These are phyloP conservation scores for Cyphellophora europaea DNA, from an alignment of 2,329 filamentous ascomycete genomes.

Conservation along the genomic window DNA sequence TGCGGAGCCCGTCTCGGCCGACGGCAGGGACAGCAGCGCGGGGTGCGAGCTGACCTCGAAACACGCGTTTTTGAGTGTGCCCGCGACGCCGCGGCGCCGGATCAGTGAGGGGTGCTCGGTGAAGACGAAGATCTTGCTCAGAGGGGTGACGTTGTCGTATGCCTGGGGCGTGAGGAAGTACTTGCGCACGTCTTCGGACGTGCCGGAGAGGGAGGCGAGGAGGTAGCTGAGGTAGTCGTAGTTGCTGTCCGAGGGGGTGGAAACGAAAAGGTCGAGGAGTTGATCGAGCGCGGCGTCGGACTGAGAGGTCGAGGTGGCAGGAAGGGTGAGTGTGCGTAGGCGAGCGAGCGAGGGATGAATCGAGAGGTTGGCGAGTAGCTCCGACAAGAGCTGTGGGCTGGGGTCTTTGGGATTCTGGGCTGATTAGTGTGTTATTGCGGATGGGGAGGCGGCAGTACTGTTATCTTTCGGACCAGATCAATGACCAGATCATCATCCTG, in stretches of 20 bases:
- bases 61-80: constrained; percentile 85
- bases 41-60: constrained; percentile 60
- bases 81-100: constrained; percentile 86
- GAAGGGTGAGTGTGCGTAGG: constrained; percentile 58
- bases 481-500: constrained; percentile 78
- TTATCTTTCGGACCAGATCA: constrained; percentile 61
- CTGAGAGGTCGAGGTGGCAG: constrained; percentile 52
- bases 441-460: constrained; percentile 37
- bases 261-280: constrained; percentile 85
- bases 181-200: constrained; percentile 56
- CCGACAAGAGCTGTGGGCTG: constrained; percentile 75
- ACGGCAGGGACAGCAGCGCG: constrained; percentile 6
- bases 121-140: constrained; percentile 89
- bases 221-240: constrained; percentile 92
- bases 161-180: constrained; percentile 66
- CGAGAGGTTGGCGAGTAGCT: constrained; percentile 85
- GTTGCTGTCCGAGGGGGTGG: constrained; percentile 71
- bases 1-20: background rate
- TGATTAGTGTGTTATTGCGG: background rate
- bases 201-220: constrained; percentile 85
- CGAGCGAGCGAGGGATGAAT: constrained; percentile 68
- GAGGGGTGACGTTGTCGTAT: constrained; percentile 76
- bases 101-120: constrained; percentile 81
- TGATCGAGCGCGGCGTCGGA: constrained; percentile 75
- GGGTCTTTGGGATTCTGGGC: constrained; percentile 50